Base-by-base conservation (phyloP, 1,284 basidiomycete genomes). In the Boletus sp. region DNA sequence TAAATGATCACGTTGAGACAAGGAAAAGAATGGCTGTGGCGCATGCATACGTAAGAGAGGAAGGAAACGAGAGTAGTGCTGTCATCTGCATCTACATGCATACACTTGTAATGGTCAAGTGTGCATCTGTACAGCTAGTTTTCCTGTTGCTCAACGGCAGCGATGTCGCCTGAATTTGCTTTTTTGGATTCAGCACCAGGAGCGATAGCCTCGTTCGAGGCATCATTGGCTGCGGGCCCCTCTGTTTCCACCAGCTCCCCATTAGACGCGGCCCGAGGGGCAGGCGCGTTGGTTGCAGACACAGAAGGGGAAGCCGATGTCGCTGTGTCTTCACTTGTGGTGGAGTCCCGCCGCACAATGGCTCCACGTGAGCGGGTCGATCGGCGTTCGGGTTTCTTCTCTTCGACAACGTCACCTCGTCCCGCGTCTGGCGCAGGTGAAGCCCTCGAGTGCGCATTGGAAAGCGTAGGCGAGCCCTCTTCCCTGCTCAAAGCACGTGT, bases 321-420 rank as follows among this genome's bases (percentile, higher is more conserved):
- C 29, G 40, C 49, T 14, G 72, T 68, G 4, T 71, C 69, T 45
- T 76, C 70, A 46, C 71, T 76, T 8, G 59, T 54, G 17, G 57
- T 64, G 3, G 76, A 77, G 47, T 71, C 69, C 27, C 73, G 65
- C 20, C 73, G 69, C 49, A 67, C 50, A 25, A 58, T 36, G 3
- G 44, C 69, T n/a, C 66, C 69, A 45, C 71, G 69, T 16, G 75
- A 71, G 44, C 76, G 67, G 17, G 73, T 74, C 42, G 75, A 69
- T 38, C 78, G 68, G 36, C 77, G 69, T 50, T 74, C 73, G 1
- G 66, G 62, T 35, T 63, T 66, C 50, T 60, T 65, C 39, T 66
- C 63, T 23, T 58, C 61, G 8, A 8, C 43, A 13, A 54, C 52
- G 3, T 58, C 62, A 9, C 46, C 55, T 33, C 52, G 60, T 12